Conservation (phyloP, 2,329 filamentous ascomycete species). For the Fusarium compactum region DNA sequence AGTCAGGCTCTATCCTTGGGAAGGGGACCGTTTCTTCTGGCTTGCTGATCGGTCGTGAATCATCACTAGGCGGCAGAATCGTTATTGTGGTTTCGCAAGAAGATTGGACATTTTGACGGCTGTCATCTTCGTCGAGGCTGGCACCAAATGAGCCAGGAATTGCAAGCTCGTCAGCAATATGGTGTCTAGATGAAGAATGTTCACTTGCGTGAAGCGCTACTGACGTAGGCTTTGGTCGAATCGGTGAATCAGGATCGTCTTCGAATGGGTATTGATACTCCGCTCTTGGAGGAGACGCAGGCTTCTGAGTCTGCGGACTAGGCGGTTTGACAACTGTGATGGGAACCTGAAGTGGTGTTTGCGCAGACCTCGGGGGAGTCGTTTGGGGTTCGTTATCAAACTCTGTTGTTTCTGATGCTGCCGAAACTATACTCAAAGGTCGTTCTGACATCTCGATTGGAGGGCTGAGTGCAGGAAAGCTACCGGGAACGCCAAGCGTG, state of each 20-base stretch:
- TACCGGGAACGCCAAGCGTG: slow-evolving; percentile 74
- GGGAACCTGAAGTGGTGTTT: slow-evolving; percentile 43
- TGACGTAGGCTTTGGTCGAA: slow-evolving; percentile 15
- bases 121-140: slow-evolving; percentile 53
- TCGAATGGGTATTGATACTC: slow-evolving; percentile 66
- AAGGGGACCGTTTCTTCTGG: slow-evolving; percentile 49
- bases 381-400: slow-evolving; percentile 80
- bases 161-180: slow-evolving; percentile 17
- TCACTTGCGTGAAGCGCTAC: slow-evolving; percentile 39
- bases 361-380: slow-evolving; percentile 59
- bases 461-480: slow-evolving; percentile 63
- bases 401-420: slow-evolving; percentile 72
- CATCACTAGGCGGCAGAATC: slow-evolving; percentile 59
- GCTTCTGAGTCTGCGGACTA: slow-evolving; percentile 44
- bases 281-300: slow-evolving; percentile 48
- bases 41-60: slow-evolving; percentile 20
- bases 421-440: slow-evolving; percentile 70
- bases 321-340: slow-evolving; percentile 48
- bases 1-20: slow-evolving; percentile 52
- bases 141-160: slow-evolving; percentile 52
- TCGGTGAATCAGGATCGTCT: slow-evolving; percentile 54
- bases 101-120: slow-evolving; percentile 27
- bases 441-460: slow-evolving; percentile 59
- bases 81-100: slow-evolving; percentile 61
- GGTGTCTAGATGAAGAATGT: slow-evolving; percentile 23